phyloP scores from a whole-genome alignment of 2,329 filamentous ascomycete genomes.

The Fusarium nodosum region DNA sequence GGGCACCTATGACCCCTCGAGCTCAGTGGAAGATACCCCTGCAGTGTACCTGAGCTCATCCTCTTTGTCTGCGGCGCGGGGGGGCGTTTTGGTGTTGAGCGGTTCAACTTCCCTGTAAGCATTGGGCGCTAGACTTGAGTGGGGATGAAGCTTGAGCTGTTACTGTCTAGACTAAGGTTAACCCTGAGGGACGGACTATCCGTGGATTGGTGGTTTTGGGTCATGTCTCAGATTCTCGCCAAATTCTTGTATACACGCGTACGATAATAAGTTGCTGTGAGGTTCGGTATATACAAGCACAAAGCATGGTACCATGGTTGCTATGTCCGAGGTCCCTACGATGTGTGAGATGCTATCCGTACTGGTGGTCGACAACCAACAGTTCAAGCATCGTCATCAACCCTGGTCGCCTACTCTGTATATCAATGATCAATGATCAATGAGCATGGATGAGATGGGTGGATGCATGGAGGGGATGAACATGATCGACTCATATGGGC shows the following conservation, averaged over 20 bases:
- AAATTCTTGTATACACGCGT: slow-evolving; percentile 27
- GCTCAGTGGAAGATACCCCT: slow-evolving; percentile 34
- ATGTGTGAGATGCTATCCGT: background rate
- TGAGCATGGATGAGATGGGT: slow-evolving; percentile 20
- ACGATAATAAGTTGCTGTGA: slow-evolving; percentile 26
- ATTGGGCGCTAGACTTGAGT: slow-evolving; percentile 20
- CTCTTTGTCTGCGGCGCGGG: slow-evolving; percentile 24
- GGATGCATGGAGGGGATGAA: slow-evolving; percentile 27
- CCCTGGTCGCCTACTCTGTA: background rate
- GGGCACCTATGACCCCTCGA: slow-evolving; percentile 37
- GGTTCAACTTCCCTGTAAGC: slow-evolving; percentile 31
- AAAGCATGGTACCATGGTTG: background rate
- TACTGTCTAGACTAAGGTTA: background rate
- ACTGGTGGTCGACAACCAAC: background rate
- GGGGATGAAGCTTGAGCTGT: slow-evolving; percentile 29
- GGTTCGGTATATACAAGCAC: slow-evolving; percentile 6
- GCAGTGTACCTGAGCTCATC: slow-evolving; percentile 28
- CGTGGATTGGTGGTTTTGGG: slow-evolving; percentile 33
- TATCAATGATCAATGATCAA: slow-evolving; percentile 24
- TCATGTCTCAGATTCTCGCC: slow-evolving; percentile 40
- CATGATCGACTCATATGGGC: background rate
- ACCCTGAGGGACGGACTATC: slow-evolving; percentile 30
- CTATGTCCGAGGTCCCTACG: background rate
- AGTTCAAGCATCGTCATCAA: background rate
- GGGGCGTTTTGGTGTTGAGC: slow-evolving; percentile 20